A percentile compares a stretch with the other conserved stretches of the same genome.
phyloP scores from a whole-genome alignment of 2,329 filamentous ascomycete species.

The Leptodontidium sp. region DNA sequence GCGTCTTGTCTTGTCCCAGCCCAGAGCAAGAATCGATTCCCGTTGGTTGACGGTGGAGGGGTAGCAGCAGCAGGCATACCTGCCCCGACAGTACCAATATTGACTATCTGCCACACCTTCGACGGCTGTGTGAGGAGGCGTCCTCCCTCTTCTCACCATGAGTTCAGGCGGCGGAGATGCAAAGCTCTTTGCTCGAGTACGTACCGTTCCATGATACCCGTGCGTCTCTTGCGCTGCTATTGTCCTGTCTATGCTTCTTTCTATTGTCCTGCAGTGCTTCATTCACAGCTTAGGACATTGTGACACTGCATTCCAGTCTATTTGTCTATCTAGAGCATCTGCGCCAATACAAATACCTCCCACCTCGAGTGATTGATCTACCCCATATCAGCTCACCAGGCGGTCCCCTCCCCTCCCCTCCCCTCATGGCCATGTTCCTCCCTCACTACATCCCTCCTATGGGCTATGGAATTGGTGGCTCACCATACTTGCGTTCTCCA shows the following conservation, averaged over 20 bases:
- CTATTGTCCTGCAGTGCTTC: background rate
- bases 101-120: conserved; percentile 25
- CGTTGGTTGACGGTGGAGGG: conserved; percentile 45
- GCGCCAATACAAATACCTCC: background rate
- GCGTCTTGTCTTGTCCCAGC: conserved; percentile 37
- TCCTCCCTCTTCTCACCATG: conserved; percentile 40
- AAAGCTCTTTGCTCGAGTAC: conserved; percentile 98
- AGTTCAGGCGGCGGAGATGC: conserved; percentile 82
- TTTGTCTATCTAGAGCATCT: conserved; percentile 2
- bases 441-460: conserved; percentile 43
- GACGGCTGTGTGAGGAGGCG: conserved; percentile 16
- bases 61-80: conserved; percentile 33
- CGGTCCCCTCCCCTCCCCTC: background rate
- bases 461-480: conserved; percentile 40
- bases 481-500: conserved; percentile 51
- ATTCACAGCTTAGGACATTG: background rate
- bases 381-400: conserved; percentile 18
- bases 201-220: conserved; percentile 50
- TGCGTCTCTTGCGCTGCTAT: conserved; percentile 31
- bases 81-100: conserved; percentile 21
- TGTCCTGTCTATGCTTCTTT: conserved; percentile 1
- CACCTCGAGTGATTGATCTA: conserved; percentile 19
- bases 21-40: conserved; percentile 35
- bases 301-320: conserved; percentile 10
- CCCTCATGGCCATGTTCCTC: conserved; percentile 43